Conservation (phyloP, 2,329 filamentous ascomycete genomes). For the Rachicladosporium sp. region DNA sequence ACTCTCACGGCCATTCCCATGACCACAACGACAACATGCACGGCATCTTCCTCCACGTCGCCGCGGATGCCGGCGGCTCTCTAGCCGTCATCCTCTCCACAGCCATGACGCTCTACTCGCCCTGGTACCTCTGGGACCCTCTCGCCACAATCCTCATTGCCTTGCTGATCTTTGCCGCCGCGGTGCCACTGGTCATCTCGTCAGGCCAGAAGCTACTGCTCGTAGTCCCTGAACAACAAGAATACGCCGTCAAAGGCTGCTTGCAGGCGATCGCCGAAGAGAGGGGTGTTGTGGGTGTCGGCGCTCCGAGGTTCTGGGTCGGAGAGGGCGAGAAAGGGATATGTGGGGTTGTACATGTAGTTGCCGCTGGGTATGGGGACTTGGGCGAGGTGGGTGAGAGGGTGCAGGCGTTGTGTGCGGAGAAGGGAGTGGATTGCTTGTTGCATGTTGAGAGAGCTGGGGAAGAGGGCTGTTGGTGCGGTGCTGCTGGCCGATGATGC, state of each 20-base stretch:
- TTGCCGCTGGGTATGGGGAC: conserved; percentile 58
- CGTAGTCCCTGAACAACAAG: conserved; percentile 69
- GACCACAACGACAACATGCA: conserved; percentile 94
- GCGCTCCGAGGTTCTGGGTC: conserved; percentile 84
- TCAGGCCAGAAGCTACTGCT: conserved; percentile 74
- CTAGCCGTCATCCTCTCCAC: conserved; percentile 91
- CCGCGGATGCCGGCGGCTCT: conserved; percentile 89
- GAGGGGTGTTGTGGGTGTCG: conserved; percentile 73
- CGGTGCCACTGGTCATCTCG: conserved; percentile 73
- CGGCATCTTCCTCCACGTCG: conserved; percentile 88
- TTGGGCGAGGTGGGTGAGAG: conserved; percentile 73
- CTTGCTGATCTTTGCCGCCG: conserved; percentile 81
- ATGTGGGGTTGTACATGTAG: conserved; percentile 75
- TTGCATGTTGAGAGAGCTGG: conserved; percentile 82
- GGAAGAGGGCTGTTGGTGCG: conserved; percentile 54
- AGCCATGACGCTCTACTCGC: conserved; percentile 69
- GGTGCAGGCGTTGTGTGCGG: conserved; percentile 57
- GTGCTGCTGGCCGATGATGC: too few species aligned
- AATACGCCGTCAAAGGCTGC: conserved; percentile 78
- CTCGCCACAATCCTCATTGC: conserved; percentile 90
- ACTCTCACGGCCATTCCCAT: conserved; percentile 10
- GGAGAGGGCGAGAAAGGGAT: conserved; percentile 56
- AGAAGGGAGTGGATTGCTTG: conserved; percentile 65
- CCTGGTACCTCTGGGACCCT: conserved; percentile 91
- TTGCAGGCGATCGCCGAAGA: conserved; percentile 72